Base-by-base conservation (phyloP, 176 grass and related monocot genomes). In the Carex scoparia region DNA sequence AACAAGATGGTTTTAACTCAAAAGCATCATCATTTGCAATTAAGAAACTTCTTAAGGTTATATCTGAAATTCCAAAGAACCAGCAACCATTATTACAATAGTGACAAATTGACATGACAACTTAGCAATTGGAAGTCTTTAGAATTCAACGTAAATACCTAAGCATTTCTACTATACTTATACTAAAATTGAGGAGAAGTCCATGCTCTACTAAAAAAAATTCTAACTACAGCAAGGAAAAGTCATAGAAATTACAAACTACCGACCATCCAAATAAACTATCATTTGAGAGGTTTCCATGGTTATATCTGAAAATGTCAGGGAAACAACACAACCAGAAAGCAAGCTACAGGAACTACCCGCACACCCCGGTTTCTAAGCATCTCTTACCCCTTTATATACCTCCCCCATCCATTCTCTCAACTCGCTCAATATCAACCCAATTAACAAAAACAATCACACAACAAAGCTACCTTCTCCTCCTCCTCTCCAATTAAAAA, bases 341-440 rank as follows among this genome's bases (percentile, higher is more conserved):
- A 19, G 59, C 46, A 88, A 83, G 76, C 5, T 56, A 77, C 51
- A 77, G 23, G 10, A 77, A 32, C 23, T 77, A 51, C 74, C 48
- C 87, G 78, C 80, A 40, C 51, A 28, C 76, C 10, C 60, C 14
- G 3, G 53, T 0, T 0, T 48, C 37, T 11, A 10, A 4, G 9
- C 44, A 31, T 33, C 14, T 46, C 7, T 56, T 65, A 16, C 51
- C 72, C 46, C 89, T 93, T 84, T 91, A 91, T 88, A 93, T 96
- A 88, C 42, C 3, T 8, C 66, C 18, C 44, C 18, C 13, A 0
- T 79, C 83, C 89, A 85, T 73, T 72, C 80, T 28, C 90, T 88
- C 79, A 87, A 85, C 72, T 93, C 87, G 62, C 46, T 59, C 11
- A 75, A 30, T 86, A 71, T 87, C 54, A 80, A 74, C 61, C 81